Evolutionary conservation across 768 basidiomycete genomes (phyloP).

Genomic region (Mycena vitilis): DNA sequence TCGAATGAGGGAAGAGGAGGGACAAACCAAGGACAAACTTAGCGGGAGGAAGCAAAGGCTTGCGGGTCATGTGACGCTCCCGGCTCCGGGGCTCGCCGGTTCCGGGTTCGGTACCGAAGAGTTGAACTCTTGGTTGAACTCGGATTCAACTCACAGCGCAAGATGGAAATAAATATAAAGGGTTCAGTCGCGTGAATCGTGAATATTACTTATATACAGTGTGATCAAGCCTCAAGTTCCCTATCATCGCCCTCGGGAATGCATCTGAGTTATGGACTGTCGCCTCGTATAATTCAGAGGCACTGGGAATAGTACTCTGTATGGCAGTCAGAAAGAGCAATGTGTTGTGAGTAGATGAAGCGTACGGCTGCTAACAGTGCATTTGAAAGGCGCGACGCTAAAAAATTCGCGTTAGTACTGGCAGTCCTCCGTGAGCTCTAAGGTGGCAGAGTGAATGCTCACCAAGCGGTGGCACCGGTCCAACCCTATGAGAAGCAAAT

Average conservation of each 20-base stretch:
- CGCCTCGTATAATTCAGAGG: slow-evolving; percentile 37
- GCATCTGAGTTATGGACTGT: not conserved
- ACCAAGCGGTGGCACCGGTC: slow-evolving; percentile 54
- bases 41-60: too few species aligned
- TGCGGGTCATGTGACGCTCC: too few species aligned
- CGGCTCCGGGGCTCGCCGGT: too few species aligned
- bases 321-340: not conserved
- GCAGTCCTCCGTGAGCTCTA: not conserved
- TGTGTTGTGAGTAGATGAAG: not conserved
- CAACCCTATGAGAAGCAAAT: slow-evolving; percentile 41
- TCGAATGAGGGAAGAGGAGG: too few species aligned
- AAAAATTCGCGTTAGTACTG: not conserved
- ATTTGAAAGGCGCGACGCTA: slow-evolving; percentile 52
- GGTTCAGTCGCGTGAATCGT: too few species aligned
- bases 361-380: slow-evolving; percentile 50
- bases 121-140: too few species aligned
- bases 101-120: too few species aligned
- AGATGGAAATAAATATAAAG: too few species aligned
- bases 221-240: not conserved
- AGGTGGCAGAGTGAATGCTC: slow-evolving; percentile 18
- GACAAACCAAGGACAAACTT: too few species aligned
- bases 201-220: not conserved
- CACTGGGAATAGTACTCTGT: slow-evolving; percentile 54
- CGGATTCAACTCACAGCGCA: too few species aligned
- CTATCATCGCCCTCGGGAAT: not conserved